phyloP scores from a whole-genome alignment of 129 eudicot genomes.

The Pulicaria dysenterica region DNA sequence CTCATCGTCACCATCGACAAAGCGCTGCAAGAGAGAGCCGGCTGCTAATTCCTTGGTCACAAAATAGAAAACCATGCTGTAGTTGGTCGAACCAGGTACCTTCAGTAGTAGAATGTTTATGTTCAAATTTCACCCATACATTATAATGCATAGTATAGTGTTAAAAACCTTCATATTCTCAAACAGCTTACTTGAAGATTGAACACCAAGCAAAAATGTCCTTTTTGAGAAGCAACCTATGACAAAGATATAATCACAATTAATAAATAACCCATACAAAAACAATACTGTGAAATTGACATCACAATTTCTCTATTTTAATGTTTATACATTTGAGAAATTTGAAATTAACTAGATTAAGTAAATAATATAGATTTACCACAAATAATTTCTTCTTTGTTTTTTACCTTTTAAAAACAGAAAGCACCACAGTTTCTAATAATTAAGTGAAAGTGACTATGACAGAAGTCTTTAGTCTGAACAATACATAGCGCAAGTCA shows the following conservation, averaged over 20 bases:
- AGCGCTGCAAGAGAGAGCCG: constrained; percentile 90
- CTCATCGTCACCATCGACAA: constrained; percentile 99
- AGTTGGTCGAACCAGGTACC: constrained; percentile 97
- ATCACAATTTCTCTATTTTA: too few relatives aligned
- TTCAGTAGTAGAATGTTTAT: constrained; percentile 33
- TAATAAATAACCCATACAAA: neutral
- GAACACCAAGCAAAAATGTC: constrained; percentile 72
- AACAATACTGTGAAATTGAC: neutral
- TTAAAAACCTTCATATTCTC: constrained; percentile 9
- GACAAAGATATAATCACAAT: neutral
- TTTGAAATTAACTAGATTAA: neutral
- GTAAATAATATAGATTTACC: neutral
- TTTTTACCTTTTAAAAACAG: neutral
- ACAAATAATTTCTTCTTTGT: neutral
- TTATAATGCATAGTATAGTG: neutral
- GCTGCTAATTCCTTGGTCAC: constrained; percentile 69
- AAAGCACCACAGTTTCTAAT: neutral
- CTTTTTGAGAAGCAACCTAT: constrained; percentile 93
- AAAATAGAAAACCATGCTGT: constrained; percentile 96
- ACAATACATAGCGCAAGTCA: neutral
- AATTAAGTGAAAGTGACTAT: constrained; percentile 4
- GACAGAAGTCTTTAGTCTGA: constrained; percentile 4
- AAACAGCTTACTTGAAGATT: constrained; percentile 86
- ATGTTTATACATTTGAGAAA: neutral
- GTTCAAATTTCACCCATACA: neutral